Conservation (phyloP, 2,329 filamentous ascomycete genomes). For the Colletotrichum karsti region DNA sequence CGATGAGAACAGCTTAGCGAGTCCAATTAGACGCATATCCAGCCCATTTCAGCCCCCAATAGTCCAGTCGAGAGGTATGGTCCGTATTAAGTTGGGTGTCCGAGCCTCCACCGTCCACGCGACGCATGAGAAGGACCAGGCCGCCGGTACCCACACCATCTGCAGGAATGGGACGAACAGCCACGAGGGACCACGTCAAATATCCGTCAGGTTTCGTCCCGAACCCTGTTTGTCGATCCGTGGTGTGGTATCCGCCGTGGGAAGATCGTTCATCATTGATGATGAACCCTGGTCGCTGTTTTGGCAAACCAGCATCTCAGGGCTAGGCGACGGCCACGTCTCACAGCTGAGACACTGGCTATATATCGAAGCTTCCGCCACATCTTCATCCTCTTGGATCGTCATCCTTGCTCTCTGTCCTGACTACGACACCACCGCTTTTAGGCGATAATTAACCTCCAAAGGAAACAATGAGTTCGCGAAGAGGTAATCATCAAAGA, state of each 20-base stretch:
- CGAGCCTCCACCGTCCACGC: neutral
- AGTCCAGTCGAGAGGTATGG: neutral
- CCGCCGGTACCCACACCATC: neutral
- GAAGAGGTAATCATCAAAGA: conserved; percentile 22
- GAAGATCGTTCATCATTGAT: neutral
- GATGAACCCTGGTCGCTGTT: neutral
- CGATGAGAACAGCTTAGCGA: neutral
- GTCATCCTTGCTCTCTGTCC: neutral
- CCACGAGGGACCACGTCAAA: neutral
- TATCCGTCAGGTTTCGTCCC: neutral
- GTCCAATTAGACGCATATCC: neutral
- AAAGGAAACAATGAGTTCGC: conserved; percentile 14
- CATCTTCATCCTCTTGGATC: neutral
- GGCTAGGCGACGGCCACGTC: too few species aligned
- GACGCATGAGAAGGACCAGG: neutral
- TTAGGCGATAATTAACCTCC: neutral
- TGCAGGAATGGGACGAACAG: neutral
- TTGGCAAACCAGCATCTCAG: too few species aligned
- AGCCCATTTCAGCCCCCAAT: neutral
- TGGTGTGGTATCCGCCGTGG: neutral
- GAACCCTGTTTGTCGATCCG: conserved; percentile 17
- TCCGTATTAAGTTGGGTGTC: neutral
- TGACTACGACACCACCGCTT: neutral
- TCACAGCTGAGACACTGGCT: neutral
- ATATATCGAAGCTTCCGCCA: neutral